These are phyloP conservation scores for Talaromyces proteolyticus DNA, from an alignment of 495 filamentous ascomycete species.

Conservation along the genomic window DNA sequence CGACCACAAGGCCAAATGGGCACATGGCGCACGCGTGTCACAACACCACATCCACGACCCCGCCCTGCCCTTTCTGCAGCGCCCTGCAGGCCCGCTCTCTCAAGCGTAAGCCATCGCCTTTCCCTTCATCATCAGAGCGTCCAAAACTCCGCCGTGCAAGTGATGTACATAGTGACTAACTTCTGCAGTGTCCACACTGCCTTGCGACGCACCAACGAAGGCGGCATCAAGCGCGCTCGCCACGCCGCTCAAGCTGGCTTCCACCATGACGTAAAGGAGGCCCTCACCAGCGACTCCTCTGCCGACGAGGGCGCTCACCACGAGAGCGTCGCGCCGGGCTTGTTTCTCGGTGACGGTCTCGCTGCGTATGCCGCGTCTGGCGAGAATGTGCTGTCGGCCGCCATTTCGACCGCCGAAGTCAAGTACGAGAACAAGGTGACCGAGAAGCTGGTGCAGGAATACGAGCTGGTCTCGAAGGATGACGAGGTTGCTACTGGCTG, in stretches of 20 bases:
- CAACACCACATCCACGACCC: too few relatives aligned
- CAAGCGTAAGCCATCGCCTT: slow-evolving; percentile 13
- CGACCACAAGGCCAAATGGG: slow-evolving; percentile 52
- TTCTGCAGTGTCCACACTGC: slow-evolving; percentile 9
- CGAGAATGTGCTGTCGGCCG: slow-evolving; percentile 47
- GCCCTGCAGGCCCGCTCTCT: too few relatives aligned
- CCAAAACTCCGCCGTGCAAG: too few relatives aligned
- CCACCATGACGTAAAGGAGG: slow-evolving; percentile 32
- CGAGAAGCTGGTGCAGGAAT: slow-evolving; percentile 53
- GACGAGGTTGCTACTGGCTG: slow-evolving; percentile 20
- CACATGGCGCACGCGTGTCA: slow-evolving; percentile 37
- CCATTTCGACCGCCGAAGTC: slow-evolving; percentile 49
- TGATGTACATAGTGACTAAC: too few relatives aligned
- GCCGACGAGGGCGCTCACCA: slow-evolving; percentile 10
- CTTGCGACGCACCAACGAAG: slow-evolving; percentile 20
- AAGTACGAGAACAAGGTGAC: slow-evolving; percentile 50
- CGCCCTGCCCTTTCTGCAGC: slow-evolving; percentile 22
- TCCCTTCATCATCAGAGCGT: too few relatives aligned
- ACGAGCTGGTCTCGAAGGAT: slow-evolving; percentile 47
- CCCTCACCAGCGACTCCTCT: slow-evolving; percentile 18
- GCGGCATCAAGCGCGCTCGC: slow-evolving; percentile 21
- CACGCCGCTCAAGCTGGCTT: slow-evolving; percentile 28
- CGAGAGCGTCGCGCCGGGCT: slow-evolving; percentile 9
- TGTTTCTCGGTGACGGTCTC: slow-evolving; percentile 31
- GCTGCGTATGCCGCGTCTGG: slow-evolving; percentile 47